These are phyloP conservation scores for Plantago rigida DNA, from an alignment of 305 asterid species.

Conservation along the genomic window DNA sequence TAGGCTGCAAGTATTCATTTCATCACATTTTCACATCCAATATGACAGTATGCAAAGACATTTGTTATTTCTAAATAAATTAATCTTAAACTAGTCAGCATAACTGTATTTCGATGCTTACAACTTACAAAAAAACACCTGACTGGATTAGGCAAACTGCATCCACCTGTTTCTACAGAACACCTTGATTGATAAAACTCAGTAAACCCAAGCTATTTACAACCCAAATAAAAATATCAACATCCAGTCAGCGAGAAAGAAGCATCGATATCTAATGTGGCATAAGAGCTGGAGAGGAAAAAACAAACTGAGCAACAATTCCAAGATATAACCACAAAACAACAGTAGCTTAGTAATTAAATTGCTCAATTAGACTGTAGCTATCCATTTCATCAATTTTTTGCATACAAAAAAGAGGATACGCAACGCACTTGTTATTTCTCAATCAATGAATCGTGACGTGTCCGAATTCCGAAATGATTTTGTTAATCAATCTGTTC, in stretches of 20 bases:
- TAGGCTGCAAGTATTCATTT: neutral
- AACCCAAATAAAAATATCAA: neutral
- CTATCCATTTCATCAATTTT: too few species aligned
- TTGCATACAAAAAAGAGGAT: too few species aligned
- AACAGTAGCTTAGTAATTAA: neutral
- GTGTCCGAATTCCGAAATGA: neutral
- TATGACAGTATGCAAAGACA: neutral
- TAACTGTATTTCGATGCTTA: too few species aligned
- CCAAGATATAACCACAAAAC: neutral
- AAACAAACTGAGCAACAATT: neutral
- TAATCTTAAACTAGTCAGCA: neutral
- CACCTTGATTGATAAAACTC: neutral
- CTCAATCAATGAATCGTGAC: too few species aligned
- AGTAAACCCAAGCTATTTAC: slow-evolving; percentile 3
- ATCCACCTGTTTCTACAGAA: slow-evolving; percentile 11
- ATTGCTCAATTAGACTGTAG: neutral
- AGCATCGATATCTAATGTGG: too few species aligned
- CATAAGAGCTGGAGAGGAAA: neutral
- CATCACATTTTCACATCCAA: neutral
- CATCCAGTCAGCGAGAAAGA: neutral
- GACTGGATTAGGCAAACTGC: slow-evolving; percentile 8
- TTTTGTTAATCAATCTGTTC: too few species aligned
- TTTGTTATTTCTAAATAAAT: neutral
- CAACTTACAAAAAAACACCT: too few species aligned
- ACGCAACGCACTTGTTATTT: too few species aligned